A percentile compares a stretch with the other conserved stretches of the same genome.
These are phyloP conservation scores for Boletus barrowsii DNA, from an alignment of 768 basidiomycete species.

Conservation along the genomic window DNA sequence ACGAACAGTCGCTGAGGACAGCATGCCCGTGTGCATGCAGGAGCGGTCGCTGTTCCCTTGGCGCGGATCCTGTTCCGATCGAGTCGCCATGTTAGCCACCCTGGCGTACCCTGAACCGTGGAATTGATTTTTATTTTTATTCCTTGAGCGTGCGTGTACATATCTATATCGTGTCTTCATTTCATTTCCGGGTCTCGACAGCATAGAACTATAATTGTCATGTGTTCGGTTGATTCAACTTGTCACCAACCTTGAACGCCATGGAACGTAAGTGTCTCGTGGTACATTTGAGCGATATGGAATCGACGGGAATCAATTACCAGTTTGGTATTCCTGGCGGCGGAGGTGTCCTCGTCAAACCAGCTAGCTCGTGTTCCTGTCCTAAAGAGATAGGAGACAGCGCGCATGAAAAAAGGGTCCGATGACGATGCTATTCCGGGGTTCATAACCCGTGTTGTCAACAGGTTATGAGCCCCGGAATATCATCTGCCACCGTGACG, in stretches of 20 bases:
- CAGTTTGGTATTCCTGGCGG: not conserved
- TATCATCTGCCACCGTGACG: slow-evolving; percentile 12
- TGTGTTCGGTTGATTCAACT: slow-evolving; percentile 11
- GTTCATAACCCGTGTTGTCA: slow-evolving; percentile 7
- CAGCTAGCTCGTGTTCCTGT: not conserved
- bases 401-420: not conserved
- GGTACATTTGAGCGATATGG: not conserved
- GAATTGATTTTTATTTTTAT: slow-evolving; percentile 6
- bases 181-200: slow-evolving; percentile 25
- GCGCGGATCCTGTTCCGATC: slow-evolving; percentile 18
- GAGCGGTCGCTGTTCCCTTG: not conserved
- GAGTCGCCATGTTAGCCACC: slow-evolving; percentile 5
- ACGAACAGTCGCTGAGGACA: slow-evolving; percentile 5
- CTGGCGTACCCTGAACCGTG: slow-evolving; percentile 1
- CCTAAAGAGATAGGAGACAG: slow-evolving; percentile 1
- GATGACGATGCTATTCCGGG: slow-evolving; percentile 15
- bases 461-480: slow-evolving; percentile 29
- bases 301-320: not conserved
- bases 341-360: not conserved
- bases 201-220: slow-evolving; percentile 4
- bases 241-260: slow-evolving; percentile 8
- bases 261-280: slow-evolving; percentile 16
- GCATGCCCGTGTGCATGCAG: slow-evolving; percentile 14
- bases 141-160: not conserved
- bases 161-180: slow-evolving; percentile 13